Evolutionary conservation across 257 asterid species (phyloP), one percentile per base, ranked within the genome.

Genomic region (Euphrasia confusa): DNA sequence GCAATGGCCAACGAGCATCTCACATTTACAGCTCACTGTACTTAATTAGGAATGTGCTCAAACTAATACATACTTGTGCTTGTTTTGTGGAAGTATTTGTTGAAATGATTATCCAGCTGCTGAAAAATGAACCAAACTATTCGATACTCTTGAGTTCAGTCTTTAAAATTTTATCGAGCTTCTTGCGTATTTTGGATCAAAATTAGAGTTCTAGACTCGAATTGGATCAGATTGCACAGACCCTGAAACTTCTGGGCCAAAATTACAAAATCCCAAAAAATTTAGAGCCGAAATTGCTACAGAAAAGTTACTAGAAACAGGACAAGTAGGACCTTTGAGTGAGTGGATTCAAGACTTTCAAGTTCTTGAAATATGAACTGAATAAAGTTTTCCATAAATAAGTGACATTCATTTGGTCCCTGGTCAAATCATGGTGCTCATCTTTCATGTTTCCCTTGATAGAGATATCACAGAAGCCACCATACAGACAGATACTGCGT

Each of bases 1-100:
- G n/a, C n/a, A n/a, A 73, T 63, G 56, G n/a, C n/a, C 11, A 57
- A 11, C 18, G 40, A 57, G 27, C 7, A 15, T 48, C 21, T 21
- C 60, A 24, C 27, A 52, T 65, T 69, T 37, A 54, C 5, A 54
- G 3, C 11, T 6, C 26, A 18, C 24, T 54, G 6, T 27, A 54
- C 10, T 26, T 12, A 26, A 8, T 35, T 35, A 35, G 40, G 40
- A 35, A 35, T 35, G 10, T 35, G 40, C 40, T 35, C 8, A 35
- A 7, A 35, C 8, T 1, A 35, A 35, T 35, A 9, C 40, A 35
- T 35, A 35, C 10, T 58, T 32, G 13, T 12, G 54, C 54, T 14
- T 47, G 48, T 42, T 42, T 42, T 42, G 14, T 42, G 49, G 12
- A 40, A 40, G 47, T 40, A 12, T 42, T 42, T 42, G 14, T 42